Evolutionary conservation across 2,329 filamentous ascomycete species (phyloP), one percentile per base, ranked within the genome.

Genomic region (Davidsoniella australis): DNA sequence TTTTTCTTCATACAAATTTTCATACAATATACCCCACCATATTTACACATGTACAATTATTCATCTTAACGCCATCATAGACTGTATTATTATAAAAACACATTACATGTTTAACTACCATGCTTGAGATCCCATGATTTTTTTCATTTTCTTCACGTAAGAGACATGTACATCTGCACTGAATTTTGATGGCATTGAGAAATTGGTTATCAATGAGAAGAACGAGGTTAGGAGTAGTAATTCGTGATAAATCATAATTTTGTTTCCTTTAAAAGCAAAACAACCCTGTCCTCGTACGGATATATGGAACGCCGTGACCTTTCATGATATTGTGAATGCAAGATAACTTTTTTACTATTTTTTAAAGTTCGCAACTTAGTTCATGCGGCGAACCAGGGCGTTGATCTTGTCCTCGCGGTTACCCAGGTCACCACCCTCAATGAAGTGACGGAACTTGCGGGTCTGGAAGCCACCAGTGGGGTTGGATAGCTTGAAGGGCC

Each of bases 401-500:
- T 96, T 96, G 80, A 96, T 95, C 74, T 88, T 81, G 63, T 96
- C 88, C 77, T 98, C 91, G 60, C 91, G 84, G 80, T 98, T 96
- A 68, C 91, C 91, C 61, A 93, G 75, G 71, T 98, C 91, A 82
- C 91, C 91, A 71, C 89, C 91, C 77, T 95, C 85, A 57, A 96
- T 85, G 75, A 85, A 96, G 76, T 96, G 88, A 77, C 87, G 91
- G 81, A 96, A 96, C 78, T 96, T 98, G 72, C 91, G 78, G 62
- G 83, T 71, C 61, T 83, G 82, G 86, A 96, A 98, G 58, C 91
- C 89, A 68, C 91, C 91, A 61, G 73, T 96, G 66, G 91, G 91
- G 80, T 94, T 95, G 79, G 80, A 87, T 60, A 98, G 84, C 84
- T 98, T 96, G 82, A 98, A 98, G 66, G 91, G 91, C 91, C 91